These are phyloP conservation scores for Scheffersomyces cryptocercus DNA, from an alignment of 1,139 yeast genomes.

Conservation along the genomic window DNA sequence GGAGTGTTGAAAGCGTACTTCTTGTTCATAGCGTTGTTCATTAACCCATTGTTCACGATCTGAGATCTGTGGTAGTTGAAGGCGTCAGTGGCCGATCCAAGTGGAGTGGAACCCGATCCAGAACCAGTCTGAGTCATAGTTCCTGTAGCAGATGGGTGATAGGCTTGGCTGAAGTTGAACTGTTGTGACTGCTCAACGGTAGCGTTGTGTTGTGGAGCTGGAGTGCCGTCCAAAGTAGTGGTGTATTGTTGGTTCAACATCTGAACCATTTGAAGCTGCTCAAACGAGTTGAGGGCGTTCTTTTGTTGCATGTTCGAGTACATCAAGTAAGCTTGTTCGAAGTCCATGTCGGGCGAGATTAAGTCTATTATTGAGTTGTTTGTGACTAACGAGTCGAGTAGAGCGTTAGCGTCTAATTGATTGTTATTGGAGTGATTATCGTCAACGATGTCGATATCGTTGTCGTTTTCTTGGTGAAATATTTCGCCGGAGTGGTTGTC, in stretches of 20 bases:
- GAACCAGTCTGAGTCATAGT: not conserved
- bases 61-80: slow-evolving; percentile 14
- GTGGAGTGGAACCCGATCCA: slow-evolving; percentile 5
- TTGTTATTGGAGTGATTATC: not conserved
- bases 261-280: slow-evolving; percentile 43
- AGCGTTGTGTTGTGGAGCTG: not conserved
- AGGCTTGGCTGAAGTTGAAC: not conserved
- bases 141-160: not conserved
- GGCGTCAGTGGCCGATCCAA: slow-evolving; percentile 5
- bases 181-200: not conserved
- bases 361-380: slow-evolving; percentile 8
- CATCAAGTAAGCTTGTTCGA: slow-evolving; percentile 49
- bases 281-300: slow-evolving; percentile 36
- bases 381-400: no score
- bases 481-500: no score
- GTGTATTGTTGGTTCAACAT: slow-evolving; percentile 28
- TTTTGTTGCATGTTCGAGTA: slow-evolving; percentile 44
- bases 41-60: slow-evolving; percentile 2
- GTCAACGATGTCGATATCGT: not conserved
- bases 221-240: slow-evolving; percentile 1
- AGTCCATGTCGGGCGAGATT: slow-evolving; percentile 42
- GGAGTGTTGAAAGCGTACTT: slow-evolving; percentile 1
- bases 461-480: not conserved
- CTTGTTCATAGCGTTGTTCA: slow-evolving; percentile 1
- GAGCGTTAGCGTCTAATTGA: no score